Evolutionary conservation across 23 red algal species (phyloP).

Genomic region (Gracilariopsis chorda): DNA sequence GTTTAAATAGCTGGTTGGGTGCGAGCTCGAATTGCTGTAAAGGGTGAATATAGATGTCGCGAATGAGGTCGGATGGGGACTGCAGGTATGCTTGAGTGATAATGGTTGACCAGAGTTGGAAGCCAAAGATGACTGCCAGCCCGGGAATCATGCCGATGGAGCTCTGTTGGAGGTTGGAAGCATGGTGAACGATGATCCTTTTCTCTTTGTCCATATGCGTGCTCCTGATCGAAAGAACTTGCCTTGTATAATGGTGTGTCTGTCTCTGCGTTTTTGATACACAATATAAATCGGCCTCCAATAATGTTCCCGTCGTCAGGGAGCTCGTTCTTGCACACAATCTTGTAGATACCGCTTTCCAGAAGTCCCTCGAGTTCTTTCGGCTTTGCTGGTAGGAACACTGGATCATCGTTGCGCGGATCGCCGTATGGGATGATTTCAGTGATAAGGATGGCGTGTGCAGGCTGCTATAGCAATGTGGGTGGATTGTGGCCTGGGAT

Average conservation of each 20-base stretch:
- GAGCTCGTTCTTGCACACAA: conserved; percentile 6
- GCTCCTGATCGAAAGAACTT: neutral
- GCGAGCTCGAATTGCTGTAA: neutral
- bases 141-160: neutral
- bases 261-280: conserved; percentile 10
- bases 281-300: neutral
- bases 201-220: neutral
- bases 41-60: conserved; percentile 6
- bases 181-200: conserved; percentile 9
- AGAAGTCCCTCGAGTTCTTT: conserved; percentile 14
- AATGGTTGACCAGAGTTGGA: conserved; percentile 12
- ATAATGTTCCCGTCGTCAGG: neutral
- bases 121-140: conserved; percentile 29
- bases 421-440: neutral
- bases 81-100: conserved; percentile 24
- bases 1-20: too few species aligned
- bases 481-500: too few species aligned
- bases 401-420: neutral
- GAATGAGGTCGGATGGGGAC: neutral
- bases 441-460: neutral
- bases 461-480: neutral
- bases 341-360: neutral
- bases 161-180: neutral
- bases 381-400: neutral
- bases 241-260: conserved; percentile 23